These are phyloP conservation scores for Picochlorum sp. DNA, from an alignment of 139 green algal genomes.

Conservation along the genomic window DNA sequence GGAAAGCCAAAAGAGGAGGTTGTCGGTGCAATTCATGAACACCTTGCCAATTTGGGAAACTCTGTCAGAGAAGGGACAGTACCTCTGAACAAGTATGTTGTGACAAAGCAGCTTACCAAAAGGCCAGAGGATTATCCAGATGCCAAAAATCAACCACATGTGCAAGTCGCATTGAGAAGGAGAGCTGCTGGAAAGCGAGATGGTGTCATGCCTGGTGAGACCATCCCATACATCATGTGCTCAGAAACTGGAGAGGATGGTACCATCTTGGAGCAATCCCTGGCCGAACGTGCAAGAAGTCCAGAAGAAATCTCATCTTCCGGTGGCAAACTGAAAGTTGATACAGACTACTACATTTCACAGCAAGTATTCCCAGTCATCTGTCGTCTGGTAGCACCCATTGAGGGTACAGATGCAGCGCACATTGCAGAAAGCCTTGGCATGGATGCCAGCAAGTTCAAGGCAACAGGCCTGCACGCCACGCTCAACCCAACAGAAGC, in stretches of 20 bases:
- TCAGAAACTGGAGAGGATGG: constrained; percentile 27
- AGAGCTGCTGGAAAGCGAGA: constrained; percentile 63
- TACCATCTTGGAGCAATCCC: constrained; percentile 22
- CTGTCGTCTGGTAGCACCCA: constrained; percentile 70
- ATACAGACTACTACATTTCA: constrained; percentile 86
- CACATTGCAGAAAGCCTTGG: constrained; percentile 89
- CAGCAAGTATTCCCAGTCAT: constrained; percentile 88
- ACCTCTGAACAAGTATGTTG: constrained; percentile 79
- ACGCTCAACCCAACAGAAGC: constrained; percentile 8
- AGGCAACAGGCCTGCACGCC: constrained; percentile 5
- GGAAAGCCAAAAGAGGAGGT: constrained; percentile 70
- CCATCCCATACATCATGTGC: constrained; percentile 96
- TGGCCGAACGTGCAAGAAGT: constrained; percentile 86
- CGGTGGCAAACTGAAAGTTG: constrained; percentile 31
- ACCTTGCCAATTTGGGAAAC: constrained; percentile 37
- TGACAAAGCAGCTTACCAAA: constrained; percentile 98
- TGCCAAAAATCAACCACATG: constrained; percentile 85
- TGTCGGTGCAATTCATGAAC: constrained; percentile 75
- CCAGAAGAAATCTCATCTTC: constrained; percentile 78
- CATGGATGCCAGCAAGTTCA: constrained; percentile 72
- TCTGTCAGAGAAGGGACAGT: constrained; percentile 51
- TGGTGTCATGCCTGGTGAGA: constrained; percentile 74
- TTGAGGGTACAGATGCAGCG: constrained; percentile 85
- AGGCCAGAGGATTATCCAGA: constrained; percentile 91
- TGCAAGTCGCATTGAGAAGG: constrained; percentile 80